Conservation (phyloP, 2,329 filamentous ascomycete species). For the Diplodia corticola region DNA sequence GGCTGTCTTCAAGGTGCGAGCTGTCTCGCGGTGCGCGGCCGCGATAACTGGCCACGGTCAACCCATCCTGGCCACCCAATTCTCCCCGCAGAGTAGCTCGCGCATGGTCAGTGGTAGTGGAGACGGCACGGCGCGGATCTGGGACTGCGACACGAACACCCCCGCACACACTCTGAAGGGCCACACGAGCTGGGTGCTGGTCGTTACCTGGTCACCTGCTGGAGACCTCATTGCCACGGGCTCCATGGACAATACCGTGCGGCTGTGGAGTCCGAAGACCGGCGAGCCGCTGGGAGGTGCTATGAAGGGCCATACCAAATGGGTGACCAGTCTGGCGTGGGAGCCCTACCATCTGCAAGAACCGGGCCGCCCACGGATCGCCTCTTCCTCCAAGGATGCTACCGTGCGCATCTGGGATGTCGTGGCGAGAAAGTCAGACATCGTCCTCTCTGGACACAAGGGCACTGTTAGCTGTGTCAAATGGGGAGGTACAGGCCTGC, state of each 20-base stretch:
- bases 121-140: slow-evolving; percentile 87
- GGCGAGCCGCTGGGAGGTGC: slow-evolving; percentile 71
- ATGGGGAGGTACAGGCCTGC: slow-evolving; percentile 81
- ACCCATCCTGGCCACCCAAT: slow-evolving; percentile 81
- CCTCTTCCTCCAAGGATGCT: slow-evolving; percentile 84
- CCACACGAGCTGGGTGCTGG: slow-evolving; percentile 87
- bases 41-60: slow-evolving; percentile 89
- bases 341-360: slow-evolving; percentile 87
- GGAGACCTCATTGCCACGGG: slow-evolving; percentile 80
- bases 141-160: slow-evolving; percentile 93
- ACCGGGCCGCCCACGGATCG: slow-evolving; percentile 72
- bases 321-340: slow-evolving; percentile 86
- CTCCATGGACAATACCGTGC: slow-evolving; percentile 89
- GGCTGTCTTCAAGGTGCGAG: slow-evolving; percentile 89
- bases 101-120: slow-evolving; percentile 85
- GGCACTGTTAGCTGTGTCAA: slow-evolving; percentile 84
- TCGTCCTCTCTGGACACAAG: slow-evolving; percentile 85
- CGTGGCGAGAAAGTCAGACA: slow-evolving; percentile 74
- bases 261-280: slow-evolving; percentile 82
- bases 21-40: slow-evolving; percentile 85
- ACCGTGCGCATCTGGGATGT: slow-evolving; percentile 87
- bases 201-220: slow-evolving; percentile 84
- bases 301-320: slow-evolving; percentile 84
- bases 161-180: slow-evolving; percentile 82
- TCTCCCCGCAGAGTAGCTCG: slow-evolving; percentile 75